These are phyloP conservation scores for Saturnispora halmiae DNA, from an alignment of 805 yeast species.

Conservation along the genomic window DNA sequence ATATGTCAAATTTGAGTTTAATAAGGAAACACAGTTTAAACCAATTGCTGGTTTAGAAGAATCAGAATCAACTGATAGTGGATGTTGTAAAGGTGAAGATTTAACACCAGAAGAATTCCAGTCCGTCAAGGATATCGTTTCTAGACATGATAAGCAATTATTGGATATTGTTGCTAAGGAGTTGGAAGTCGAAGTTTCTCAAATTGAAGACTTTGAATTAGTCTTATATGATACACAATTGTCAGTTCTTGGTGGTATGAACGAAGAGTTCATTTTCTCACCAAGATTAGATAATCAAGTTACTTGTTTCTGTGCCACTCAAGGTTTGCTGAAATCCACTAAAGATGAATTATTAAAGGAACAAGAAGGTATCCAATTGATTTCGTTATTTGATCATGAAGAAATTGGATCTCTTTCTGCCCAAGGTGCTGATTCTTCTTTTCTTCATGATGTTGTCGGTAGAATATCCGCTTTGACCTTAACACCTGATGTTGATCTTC, in stretches of 20 bases:
- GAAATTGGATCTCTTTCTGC: conserved; percentile 91
- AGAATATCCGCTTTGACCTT: conserved; percentile 49
- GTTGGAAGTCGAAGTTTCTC: conserved; percentile 38
- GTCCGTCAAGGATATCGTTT: conserved; percentile 53
- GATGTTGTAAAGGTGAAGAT: conserved; percentile 44
- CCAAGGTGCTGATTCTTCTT: conserved; percentile 94
- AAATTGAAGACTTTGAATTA: conserved; percentile 85
- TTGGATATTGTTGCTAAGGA: conserved; percentile 62
- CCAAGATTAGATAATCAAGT: conserved; percentile 88
- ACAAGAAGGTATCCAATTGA: conserved; percentile 56
- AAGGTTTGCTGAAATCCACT: conserved; percentile 50
- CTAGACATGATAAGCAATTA: conserved; percentile 70
- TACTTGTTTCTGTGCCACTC: conserved; percentile 73
- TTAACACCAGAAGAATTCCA: conserved; percentile 48
- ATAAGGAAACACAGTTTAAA: conserved; percentile 74
- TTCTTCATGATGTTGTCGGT: conserved; percentile 67
- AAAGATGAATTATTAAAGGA: conserved; percentile 24
- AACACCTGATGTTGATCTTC: conserved; percentile 31
- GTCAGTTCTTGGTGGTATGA: conserved; percentile 77
- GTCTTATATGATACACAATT: conserved; percentile 78
- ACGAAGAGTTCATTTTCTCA: conserved; percentile 83
- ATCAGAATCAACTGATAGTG: conserved; percentile 13
- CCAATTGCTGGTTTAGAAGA: conserved; percentile 68
- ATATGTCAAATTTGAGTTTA: conserved; percentile 73
- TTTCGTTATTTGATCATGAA: conserved; percentile 90